phyloP scores from a whole-genome alignment of 306 rosid species.

The Vigna mungo region DNA sequence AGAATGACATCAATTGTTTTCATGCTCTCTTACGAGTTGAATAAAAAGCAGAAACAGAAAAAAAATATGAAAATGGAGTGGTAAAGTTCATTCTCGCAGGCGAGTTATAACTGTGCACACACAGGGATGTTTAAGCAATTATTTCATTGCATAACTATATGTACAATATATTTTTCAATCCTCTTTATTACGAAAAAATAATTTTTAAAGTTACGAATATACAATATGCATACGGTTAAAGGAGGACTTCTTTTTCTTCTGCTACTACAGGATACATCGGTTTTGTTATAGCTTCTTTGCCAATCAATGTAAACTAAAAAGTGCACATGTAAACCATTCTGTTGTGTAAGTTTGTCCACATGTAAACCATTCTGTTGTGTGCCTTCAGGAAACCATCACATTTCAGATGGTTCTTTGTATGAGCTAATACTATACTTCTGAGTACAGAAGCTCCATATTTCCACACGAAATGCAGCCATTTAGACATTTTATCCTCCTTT shows the following conservation, averaged over 20 bases:
- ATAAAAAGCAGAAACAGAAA: neutral
- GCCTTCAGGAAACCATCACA: neutral
- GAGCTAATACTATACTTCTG: neutral
- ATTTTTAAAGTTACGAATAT: slow-evolving; percentile 2
- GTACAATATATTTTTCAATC: neutral
- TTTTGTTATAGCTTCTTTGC: neutral
- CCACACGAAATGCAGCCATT: neutral
- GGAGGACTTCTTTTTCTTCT: neutral
- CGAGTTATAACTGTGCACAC: neutral
- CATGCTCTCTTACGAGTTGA: neutral
- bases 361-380: neutral
- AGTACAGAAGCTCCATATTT: neutral
- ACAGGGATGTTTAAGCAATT: neutral
- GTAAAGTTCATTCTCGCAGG: neutral
- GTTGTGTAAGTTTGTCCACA: neutral
- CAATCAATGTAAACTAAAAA: slow-evolving; percentile 13
- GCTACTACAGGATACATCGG: neutral
- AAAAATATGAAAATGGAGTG: neutral
- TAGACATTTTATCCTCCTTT: neutral
- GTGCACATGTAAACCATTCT: neutral
- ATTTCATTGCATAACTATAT: neutral
- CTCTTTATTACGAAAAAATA: neutral
- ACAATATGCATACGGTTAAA: neutral
- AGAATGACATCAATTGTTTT: slow-evolving; percentile 8
- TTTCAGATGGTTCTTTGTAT: neutral